These are phyloP conservation scores for Leishmania turanica DNA, from an alignment of 208 protist species.

Conservation along the genomic window DNA sequence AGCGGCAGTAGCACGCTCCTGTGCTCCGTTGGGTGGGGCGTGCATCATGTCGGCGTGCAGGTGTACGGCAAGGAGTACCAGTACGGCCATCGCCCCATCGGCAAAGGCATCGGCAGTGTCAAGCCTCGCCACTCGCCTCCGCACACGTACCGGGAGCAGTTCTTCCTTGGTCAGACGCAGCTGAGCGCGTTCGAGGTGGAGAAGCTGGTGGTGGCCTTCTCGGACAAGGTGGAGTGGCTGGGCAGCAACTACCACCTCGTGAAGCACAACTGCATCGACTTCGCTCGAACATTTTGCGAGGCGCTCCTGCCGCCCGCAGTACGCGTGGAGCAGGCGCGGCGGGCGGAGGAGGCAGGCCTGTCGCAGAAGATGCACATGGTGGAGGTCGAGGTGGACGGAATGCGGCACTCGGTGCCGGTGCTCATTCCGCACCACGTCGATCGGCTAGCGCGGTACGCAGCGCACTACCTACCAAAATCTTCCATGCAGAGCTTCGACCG, in stretches of 20 bases:
- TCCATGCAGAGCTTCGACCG: neutral
- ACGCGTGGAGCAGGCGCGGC: constrained; percentile 20
- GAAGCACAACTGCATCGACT: constrained; percentile 73
- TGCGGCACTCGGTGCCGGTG: constrained; percentile 21
- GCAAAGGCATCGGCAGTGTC: constrained; percentile 42
- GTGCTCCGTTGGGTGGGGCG: constrained; percentile 41
- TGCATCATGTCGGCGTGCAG: constrained; percentile 65
- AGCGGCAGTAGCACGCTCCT: constrained; percentile 38
- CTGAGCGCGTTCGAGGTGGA: constrained; percentile 30
- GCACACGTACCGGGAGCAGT: constrained; percentile 65
- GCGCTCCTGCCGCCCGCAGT: constrained; percentile 45
- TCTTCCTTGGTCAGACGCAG: constrained; percentile 47
- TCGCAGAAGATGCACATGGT: constrained; percentile 17
- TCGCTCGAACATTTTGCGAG: constrained; percentile 41
- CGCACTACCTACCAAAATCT: constrained; percentile 14
- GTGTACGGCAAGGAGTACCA: constrained; percentile 62
- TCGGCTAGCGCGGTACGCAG: constrained; percentile 32
- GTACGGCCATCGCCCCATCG: constrained; percentile 43
- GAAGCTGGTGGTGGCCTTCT: constrained; percentile 27
- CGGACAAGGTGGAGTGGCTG: constrained; percentile 32
- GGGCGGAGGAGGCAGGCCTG: constrained; percentile 1
- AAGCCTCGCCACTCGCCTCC: constrained; percentile 39
- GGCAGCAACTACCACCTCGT: constrained; percentile 58
- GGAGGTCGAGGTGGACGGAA: constrained; percentile 20
- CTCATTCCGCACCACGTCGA: constrained; percentile 49